Conservation (phyloP, 306 rosid species). For the Prunus fruticosa region DNA sequence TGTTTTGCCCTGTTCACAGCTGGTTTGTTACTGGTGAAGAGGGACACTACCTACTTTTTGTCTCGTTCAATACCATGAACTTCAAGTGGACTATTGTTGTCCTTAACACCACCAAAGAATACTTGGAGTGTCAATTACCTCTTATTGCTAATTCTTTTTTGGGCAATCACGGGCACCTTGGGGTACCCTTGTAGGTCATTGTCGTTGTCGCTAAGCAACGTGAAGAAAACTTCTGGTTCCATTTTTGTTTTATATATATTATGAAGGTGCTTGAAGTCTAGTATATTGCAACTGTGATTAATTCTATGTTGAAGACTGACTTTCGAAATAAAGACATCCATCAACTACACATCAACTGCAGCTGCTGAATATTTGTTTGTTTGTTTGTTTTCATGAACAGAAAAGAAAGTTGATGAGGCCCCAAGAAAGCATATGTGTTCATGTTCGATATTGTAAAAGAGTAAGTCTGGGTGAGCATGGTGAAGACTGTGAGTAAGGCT, state of each 20-base stretch:
- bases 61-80: not conserved
- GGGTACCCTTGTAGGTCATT: not conserved
- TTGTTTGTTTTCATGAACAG: constrained; percentile 41
- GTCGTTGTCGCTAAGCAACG: not conserved
- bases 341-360: not conserved
- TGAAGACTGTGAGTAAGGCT: constrained; percentile 32
- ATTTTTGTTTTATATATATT: not conserved
- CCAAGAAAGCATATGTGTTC: constrained; percentile 71
- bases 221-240: not conserved
- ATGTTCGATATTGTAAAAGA: constrained; percentile 72
- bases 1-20: not conserved
- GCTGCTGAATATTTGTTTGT: constrained; percentile 14
- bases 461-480: constrained; percentile 19
- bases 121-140: not conserved
- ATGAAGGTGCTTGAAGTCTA: not conserved
- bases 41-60: not conserved
- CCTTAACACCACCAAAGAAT: not conserved
- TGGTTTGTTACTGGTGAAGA: not conserved
- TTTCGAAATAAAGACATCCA: not conserved
- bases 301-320: not conserved
- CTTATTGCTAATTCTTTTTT: not conserved
- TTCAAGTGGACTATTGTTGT: not conserved
- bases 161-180: not conserved
- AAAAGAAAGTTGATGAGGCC: constrained; percentile 66
- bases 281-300: not conserved